Evolutionary conservation across 495 filamentous ascomycete genomes (phyloP).

Genomic region (Podospora pseudocomata): DNA sequence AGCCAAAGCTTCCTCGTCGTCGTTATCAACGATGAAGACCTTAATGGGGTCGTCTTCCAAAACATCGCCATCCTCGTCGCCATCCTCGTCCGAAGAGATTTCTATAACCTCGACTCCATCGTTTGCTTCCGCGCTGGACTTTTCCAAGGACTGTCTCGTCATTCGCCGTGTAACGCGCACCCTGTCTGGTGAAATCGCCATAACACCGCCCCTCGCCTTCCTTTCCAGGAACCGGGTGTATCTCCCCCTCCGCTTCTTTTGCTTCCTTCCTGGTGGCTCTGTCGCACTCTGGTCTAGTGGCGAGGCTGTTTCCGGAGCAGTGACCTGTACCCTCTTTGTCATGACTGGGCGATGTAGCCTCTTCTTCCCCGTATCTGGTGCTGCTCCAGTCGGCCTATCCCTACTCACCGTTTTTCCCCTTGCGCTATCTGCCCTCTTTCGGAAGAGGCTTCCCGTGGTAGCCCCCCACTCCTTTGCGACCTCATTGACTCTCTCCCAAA

Average conservation of each 20-base stretch:
- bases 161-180: background rate
- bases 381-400: background rate
- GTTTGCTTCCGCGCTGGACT: background rate
- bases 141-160: background rate
- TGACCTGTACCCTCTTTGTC: background rate
- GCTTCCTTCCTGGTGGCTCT: background rate
- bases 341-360: background rate
- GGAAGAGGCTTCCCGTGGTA: background rate
- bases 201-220: background rate
- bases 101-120: background rate
- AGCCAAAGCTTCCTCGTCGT: background rate
- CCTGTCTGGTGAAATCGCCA: background rate
- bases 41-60: background rate
- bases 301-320: background rate
- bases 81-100: background rate
- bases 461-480: conserved; percentile 22
- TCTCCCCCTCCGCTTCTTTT: background rate
- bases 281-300: background rate
- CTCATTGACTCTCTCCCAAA: conserved; percentile 21
- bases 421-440: background rate
- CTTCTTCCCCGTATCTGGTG: background rate
- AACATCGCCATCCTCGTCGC: too few relatives aligned
- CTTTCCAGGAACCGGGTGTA: background rate
- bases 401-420: background rate
- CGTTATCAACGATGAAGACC: conserved; percentile 9